Evolutionary conservation across 495 filamentous ascomycete species (phyloP), one percentile per base, ranked within the genome.

Genomic region (Tuber umbilicatum): DNA sequence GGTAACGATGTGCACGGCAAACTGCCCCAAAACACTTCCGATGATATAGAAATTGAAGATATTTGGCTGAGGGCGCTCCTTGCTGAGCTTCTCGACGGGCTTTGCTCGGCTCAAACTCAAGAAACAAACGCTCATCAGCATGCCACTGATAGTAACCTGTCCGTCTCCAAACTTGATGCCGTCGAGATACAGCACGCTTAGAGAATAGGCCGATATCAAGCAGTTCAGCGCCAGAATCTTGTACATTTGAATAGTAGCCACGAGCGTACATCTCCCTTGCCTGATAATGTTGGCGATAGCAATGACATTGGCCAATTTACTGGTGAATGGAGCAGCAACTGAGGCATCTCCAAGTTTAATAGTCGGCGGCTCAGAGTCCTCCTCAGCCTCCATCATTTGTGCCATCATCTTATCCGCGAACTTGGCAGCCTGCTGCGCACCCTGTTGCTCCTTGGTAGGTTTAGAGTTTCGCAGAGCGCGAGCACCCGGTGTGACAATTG

Each of bases 41-140:
- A 99, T 97, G 85, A 99, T 97, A 85, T 99, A 98, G 68, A 92
- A 88, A 84, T 99, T 99, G 86, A 98, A 99, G 82, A 99, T 99
- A 84, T 97, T 97, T 1, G 93, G 93, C 86, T 99, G 95, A 0
- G 95, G 95, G 40, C 95, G 91, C 85, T 99, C 95, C 86, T 98
- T 98, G 68, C 93, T 97, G 35, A 99, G 87, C 68, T 90, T 90
- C 85, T 98, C 95, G 69, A 99, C 96, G 70, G 94, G 91, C 88
- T 92, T 94, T 55, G 95, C 95, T 68, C 95, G 90, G 35, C 95
- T 98, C 79, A 99, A 94, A 39, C 93, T 97, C 81, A 99, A 85
- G 87, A 98, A 99, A 87, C 95, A 99, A 71, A 99, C 95, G 83
- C 94, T 97, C 96, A 99, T 97, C 84, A 99, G 89, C 93, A 99